Base-by-base conservation (phyloP, 192 early-diverging fungal species). In the Phlyctochytrium planicorne region DNA sequence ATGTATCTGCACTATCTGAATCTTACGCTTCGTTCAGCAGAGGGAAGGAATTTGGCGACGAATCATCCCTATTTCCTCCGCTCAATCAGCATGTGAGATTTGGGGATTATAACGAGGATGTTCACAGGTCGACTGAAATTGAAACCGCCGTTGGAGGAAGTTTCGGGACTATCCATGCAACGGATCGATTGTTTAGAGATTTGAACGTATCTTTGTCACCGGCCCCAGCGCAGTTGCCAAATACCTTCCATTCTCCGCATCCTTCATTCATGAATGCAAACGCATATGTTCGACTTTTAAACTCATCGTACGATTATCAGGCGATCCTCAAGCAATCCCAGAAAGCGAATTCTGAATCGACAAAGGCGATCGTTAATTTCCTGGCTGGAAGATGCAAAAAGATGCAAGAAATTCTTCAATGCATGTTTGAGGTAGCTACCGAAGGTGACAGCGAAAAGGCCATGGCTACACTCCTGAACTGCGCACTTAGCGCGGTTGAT, bases 251-350 rank as follows among this genome's bases (percentile, higher is more conserved):
- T 16, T 23, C 34, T 24, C 62, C 3, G 17, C 62, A 63, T 30
- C 62, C 31, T 32, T 34, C 34, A 2, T 60, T 1, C 23, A 30
- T 71, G 27, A 81, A 79, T 56, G 32, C 71, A 0, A 79, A 78
- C 60, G 34, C 76, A 2, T 84, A 84, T 66, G 70, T 76, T 52
- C 78, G 78, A 66, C 82, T 84, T 24, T 69, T 84, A 2, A 73
- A 78, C 65, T 68, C 61, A 27, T 33, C 14, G 6, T 68, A 65
- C 55, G 62, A 74, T 60, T 52, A 59, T 14, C 20, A 69, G 27
- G 52, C 67, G 2, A 29, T 81, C n/a, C 53, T 69, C n/a, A 73
- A 64, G 61, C 77, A 81, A 37, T 35, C 74, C 2, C 30, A 65
- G 12, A 59, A 56, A 30, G 37, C 57, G 23, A 65, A 40, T 23